A percentile compares a stretch with the other conserved stretches of the same genome.
phyloP scores from a whole-genome alignment of 345 rosid genomes.

The Brassica nigra region DNA sequence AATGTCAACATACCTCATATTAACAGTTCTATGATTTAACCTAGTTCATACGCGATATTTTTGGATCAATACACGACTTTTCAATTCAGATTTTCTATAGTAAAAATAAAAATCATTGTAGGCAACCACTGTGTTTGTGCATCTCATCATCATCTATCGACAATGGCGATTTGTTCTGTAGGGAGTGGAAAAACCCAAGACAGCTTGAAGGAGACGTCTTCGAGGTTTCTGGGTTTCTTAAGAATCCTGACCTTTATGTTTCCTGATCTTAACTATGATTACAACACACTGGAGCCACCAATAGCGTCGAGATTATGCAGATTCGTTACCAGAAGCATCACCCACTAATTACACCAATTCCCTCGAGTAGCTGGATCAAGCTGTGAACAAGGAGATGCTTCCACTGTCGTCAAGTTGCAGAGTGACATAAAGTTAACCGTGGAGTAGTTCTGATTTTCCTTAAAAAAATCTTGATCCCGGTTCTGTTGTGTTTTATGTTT shows the following conservation, averaged over 20 bases:
- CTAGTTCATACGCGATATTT: background rate
- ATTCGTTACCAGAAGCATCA: slow-evolving; percentile 97
- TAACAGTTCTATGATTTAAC: background rate
- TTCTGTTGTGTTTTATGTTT: background rate
- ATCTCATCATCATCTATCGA: background rate
- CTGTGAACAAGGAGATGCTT: slow-evolving; percentile 61
- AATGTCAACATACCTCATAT: background rate
- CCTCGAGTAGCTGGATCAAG: slow-evolving; percentile 73
- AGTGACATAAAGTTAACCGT: slow-evolving; percentile 89
- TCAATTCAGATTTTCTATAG: background rate
- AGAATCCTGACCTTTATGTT: slow-evolving; percentile 61
- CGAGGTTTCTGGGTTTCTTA: slow-evolving; percentile 11
- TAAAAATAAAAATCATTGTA: too few relatives aligned
- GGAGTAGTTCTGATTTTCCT: slow-evolving; percentile 54
- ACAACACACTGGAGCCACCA: slow-evolving; percentile 81
- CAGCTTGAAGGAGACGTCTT: slow-evolving; percentile 32
- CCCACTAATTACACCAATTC: slow-evolving; percentile 85
- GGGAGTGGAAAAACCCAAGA: slow-evolving; percentile 47
- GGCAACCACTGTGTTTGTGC: background rate
- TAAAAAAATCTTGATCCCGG: background rate
- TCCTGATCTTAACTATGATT: slow-evolving; percentile 90
- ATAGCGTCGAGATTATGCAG: slow-evolving; percentile 89
- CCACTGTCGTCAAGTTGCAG: slow-evolving; percentile 70
- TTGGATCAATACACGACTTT: too few relatives aligned
- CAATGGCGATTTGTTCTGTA: slow-evolving; percentile 70